A percentile compares a stretch with the other conserved stretches of the same genome.
phyloP scores from a whole-genome alignment of 179 eudicot species.

The Carnegiea gigantea region DNA sequence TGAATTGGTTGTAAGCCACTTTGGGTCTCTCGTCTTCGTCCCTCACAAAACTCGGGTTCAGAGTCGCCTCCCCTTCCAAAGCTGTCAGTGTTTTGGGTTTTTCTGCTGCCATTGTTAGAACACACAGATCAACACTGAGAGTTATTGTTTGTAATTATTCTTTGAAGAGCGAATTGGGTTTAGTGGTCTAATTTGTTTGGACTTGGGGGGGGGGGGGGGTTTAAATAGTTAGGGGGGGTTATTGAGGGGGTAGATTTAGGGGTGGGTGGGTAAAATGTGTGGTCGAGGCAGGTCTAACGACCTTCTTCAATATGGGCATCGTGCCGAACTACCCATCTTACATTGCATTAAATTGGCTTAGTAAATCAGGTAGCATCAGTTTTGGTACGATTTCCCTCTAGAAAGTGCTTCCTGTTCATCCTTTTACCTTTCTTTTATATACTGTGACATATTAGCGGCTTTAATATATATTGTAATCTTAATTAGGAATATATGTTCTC shows the following conservation, averaged over 20 bases:
- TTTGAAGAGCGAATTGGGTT: background rate
- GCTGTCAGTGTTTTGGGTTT: conserved; percentile 39
- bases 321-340: conserved; percentile 4
- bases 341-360: too few species aligned
- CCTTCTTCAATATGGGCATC: background rate
- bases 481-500: too few species aligned
- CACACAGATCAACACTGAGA: too few species aligned
- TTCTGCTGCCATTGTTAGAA: background rate
- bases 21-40: conserved; percentile 90
- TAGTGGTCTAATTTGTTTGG: background rate
- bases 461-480: too few species aligned
- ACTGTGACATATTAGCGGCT: too few species aligned
- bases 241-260: too few species aligned
- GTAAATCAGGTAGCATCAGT: too few species aligned
- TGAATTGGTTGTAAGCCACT: conserved; percentile 60
- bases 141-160: background rate
- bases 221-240: background rate
- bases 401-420: too few species aligned
- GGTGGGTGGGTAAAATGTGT: background rate
- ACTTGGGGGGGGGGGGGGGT: too few species aligned
- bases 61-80: conserved; percentile 22
- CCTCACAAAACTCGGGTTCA: conserved; percentile 40
- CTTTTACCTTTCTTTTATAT: too few species aligned
- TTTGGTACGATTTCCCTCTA: too few species aligned
- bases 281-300: background rate